Conservation (phyloP, 2,329 filamentous ascomycete genomes). For the Talaromyces verruculosus region DNA sequence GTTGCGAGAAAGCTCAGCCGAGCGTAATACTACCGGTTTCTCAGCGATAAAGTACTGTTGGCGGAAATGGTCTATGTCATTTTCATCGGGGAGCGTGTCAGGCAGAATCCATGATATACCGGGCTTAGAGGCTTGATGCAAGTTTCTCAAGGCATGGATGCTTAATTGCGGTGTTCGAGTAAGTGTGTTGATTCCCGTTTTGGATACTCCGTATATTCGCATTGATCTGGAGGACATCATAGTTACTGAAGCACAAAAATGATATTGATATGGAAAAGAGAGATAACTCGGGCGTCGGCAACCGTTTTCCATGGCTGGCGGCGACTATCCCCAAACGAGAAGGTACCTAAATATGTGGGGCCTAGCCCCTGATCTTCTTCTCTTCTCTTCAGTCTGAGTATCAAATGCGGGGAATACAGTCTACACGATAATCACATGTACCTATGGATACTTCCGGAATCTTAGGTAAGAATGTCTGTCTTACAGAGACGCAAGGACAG, state of each 20-base stretch:
- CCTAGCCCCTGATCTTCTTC: background rate
- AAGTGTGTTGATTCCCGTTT: too few relatives aligned
- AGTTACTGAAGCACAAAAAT: background rate
- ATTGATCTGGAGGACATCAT: background rate
- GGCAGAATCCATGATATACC: too few relatives aligned
- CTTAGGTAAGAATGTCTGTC: background rate
- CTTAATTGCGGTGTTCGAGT: too few relatives aligned
- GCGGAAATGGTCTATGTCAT: constrained; percentile 51
- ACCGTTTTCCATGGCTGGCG: background rate
- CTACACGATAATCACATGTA: background rate
- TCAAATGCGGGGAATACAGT: background rate
- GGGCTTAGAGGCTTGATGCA: too few relatives aligned
- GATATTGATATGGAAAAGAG: background rate
- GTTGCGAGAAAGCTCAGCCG: constrained; percentile 38
- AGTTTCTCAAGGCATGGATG: too few relatives aligned
- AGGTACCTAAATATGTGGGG: background rate
- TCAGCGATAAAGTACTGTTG: constrained; percentile 54
- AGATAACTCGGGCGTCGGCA: background rate
- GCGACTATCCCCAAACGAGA: background rate
- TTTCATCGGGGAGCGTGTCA: constrained; percentile 33
- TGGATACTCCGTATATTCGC: background rate
- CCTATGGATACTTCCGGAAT: background rate
- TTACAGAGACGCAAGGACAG: background rate
- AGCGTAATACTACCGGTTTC: constrained; percentile 55
- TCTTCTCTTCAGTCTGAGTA: too few relatives aligned